Evolutionary conservation across 2,329 filamentous ascomycete genomes (phyloP).

Genomic region (Camptophora hylomeconis): DNA sequence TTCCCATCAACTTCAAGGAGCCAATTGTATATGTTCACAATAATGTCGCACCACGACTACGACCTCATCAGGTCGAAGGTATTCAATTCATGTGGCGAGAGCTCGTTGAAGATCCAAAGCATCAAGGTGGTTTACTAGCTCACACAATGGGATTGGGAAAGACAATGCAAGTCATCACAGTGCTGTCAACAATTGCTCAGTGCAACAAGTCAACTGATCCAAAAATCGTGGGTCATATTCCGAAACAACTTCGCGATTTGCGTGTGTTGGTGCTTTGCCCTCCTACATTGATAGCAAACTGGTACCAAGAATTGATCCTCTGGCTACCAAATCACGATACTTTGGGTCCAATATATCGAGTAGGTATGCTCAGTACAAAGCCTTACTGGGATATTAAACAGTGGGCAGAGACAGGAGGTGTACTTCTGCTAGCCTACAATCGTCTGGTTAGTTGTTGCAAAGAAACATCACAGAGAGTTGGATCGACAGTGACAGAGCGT

Average conservation of each 20-base stretch:
- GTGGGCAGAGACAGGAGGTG: conserved; percentile 50
- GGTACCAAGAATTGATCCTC: conserved; percentile 60
- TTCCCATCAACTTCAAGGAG: conserved; percentile 30
- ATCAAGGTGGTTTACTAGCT: conserved; percentile 67
- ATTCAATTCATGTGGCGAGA: conserved; percentile 85
- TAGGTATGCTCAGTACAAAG: conserved; percentile 1
- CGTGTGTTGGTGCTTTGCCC: conserved; percentile 66
- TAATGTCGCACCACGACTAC: conserved; percentile 52
- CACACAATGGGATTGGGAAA: conserved; percentile 91
- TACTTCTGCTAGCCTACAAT: conserved; percentile 64
- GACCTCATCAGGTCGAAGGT: conserved; percentile 67
- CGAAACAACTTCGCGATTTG: conserved; percentile 46
- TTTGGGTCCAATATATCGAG: conserved; percentile 32
- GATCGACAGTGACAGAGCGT: conserved; percentile 24
- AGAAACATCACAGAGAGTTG: conserved; percentile 14
- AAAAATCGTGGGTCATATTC: conserved; percentile 52
- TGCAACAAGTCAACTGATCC: conserved; percentile 48
- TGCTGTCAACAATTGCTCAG: conserved; percentile 63
- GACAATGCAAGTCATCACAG: conserved; percentile 78
- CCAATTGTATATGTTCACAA: conserved; percentile 42
- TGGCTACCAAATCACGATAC: conserved; percentile 47
- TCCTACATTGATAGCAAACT: conserved; percentile 63
- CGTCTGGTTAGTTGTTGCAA: conserved; percentile 33
- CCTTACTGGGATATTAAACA: conserved; percentile 3
- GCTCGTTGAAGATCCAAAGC: conserved; percentile 48